These are phyloP conservation scores for Dryas alaskensis DNA, from an alignment of 306 rosid species.

Conservation along the genomic window DNA sequence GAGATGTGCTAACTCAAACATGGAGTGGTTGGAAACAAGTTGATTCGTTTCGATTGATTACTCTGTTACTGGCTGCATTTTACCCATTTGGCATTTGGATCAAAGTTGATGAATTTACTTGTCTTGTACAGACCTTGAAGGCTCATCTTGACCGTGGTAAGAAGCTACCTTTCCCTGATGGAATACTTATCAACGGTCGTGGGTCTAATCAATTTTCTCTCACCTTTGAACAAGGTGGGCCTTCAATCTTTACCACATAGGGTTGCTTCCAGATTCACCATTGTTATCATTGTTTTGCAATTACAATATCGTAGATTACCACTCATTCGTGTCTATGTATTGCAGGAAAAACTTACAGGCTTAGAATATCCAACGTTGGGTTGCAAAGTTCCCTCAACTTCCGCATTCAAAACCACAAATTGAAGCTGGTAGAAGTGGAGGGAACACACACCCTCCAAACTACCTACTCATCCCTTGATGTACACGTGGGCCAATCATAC, in stretches of 20 bases:
- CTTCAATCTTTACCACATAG: background rate
- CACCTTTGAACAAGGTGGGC: conserved; percentile 81
- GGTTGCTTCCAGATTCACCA: background rate
- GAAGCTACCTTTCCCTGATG: conserved; percentile 82
- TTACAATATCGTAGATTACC: too few species aligned
- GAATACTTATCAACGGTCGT: conserved; percentile 93
- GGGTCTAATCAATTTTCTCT: conserved; percentile 66
- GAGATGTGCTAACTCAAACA: too few species aligned
- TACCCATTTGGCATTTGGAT: background rate
- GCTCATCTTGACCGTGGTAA: conserved; percentile 68
- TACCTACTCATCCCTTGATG: conserved; percentile 78
- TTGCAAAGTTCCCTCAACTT: conserved; percentile 83
- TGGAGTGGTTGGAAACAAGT: conserved; percentile 1
- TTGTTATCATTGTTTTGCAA: background rate
- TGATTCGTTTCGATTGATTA: background rate
- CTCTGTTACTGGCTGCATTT: background rate
- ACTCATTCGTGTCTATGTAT: too few species aligned
- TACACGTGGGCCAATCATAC: conserved; percentile 89
- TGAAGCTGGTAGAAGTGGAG: conserved; percentile 94
- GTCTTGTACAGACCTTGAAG: conserved; percentile 49
- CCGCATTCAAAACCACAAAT: conserved; percentile 71
- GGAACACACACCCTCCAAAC: conserved; percentile 93
- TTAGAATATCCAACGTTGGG: conserved; percentile 92
- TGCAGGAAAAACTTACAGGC: conserved; percentile 91
- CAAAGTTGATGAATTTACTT: background rate